phyloP scores from a whole-genome alignment of 2,329 filamentous ascomycete genomes.

The Fonsecaea nubica region DNA sequence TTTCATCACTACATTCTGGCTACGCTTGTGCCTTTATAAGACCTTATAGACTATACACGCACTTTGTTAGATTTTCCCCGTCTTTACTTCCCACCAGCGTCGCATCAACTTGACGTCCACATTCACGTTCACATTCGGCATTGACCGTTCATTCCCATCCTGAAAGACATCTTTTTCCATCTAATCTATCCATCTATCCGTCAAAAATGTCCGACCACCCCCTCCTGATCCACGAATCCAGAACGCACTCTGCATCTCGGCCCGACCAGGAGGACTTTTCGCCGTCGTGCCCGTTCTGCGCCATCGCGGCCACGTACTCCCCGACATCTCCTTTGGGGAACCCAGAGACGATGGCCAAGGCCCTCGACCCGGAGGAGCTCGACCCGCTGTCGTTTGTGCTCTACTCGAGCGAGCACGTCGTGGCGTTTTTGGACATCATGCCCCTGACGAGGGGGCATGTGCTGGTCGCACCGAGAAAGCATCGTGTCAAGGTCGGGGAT shows the following conservation, averaged over 20 bases:
- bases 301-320: conserved; percentile 47
- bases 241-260: neutral
- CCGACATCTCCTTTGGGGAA: conserved; percentile 40
- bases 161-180: neutral
- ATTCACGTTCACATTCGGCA: too few relatives aligned
- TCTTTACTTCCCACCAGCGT: neutral
- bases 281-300: conserved; percentile 16
- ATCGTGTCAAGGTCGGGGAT: conserved; percentile 79
- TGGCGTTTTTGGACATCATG: conserved; percentile 93
- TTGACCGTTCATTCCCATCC: neutral
- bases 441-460: conserved; percentile 84
- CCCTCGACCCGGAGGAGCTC: conserved; percentile 33
- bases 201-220: conserved; percentile 13
- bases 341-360: conserved; percentile 18
- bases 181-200: neutral
- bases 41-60: neutral
- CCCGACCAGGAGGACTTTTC: conserved; percentile 15
- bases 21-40: neutral
- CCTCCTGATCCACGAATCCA: conserved; percentile 14
- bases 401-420: conserved; percentile 75
- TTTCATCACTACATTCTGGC: neutral
- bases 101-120: too few relatives aligned
- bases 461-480: conserved; percentile 77
- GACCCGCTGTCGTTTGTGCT: conserved; percentile 60
- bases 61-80: neutral